A percentile compares a stretch with the other conserved stretches of the same genome.
Evolutionary conservation across 495 filamentous ascomycete genomes (phyloP).

Genomic region (Oidiodendron maius): DNA sequence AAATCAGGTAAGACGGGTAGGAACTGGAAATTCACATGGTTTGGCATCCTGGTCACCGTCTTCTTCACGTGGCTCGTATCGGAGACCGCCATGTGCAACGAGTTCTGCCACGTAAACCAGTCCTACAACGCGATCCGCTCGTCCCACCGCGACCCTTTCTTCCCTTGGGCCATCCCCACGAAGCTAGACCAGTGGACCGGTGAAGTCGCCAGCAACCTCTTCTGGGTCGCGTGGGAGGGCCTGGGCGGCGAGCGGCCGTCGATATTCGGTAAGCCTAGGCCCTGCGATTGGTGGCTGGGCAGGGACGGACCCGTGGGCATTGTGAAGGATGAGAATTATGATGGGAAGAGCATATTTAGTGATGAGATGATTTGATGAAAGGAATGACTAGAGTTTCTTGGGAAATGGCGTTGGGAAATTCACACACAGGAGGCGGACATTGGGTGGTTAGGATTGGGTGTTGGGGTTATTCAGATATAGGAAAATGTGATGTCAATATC

Average conservation of each 20-base stretch:
- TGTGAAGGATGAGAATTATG: not conserved
- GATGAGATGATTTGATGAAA: slow-evolving; percentile 13
- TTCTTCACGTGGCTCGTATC: slow-evolving; percentile 48
- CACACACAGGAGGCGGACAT: not conserved
- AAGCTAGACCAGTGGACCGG: slow-evolving; percentile 48
- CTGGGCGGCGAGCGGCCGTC: not conserved
- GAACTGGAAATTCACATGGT: slow-evolving; percentile 42
- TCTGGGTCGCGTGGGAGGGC: not conserved
- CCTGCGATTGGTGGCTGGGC: slow-evolving; percentile 16
- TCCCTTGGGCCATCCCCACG: slow-evolving; percentile 46
- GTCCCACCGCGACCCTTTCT: slow-evolving; percentile 44
- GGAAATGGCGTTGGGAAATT: not conserved
- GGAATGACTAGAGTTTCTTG: not conserved
- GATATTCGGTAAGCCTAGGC: not conserved
- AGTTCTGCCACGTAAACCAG: slow-evolving; percentile 53
- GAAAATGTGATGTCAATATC: no score
- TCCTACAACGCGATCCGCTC: slow-evolving; percentile 33
- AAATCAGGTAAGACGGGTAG: not conserved
- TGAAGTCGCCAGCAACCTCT: slow-evolving; percentile 2
- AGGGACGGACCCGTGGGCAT: slow-evolving; percentile 7
- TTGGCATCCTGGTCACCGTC: slow-evolving; percentile 47
- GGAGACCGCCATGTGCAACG: slow-evolving; percentile 54
- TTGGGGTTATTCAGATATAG: no score
- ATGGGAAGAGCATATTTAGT: not conserved
- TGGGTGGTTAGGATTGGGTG: not conserved